Conservation (phyloP, 2,329 filamentous ascomycete genomes). For the Ilyonectria destructans region DNA sequence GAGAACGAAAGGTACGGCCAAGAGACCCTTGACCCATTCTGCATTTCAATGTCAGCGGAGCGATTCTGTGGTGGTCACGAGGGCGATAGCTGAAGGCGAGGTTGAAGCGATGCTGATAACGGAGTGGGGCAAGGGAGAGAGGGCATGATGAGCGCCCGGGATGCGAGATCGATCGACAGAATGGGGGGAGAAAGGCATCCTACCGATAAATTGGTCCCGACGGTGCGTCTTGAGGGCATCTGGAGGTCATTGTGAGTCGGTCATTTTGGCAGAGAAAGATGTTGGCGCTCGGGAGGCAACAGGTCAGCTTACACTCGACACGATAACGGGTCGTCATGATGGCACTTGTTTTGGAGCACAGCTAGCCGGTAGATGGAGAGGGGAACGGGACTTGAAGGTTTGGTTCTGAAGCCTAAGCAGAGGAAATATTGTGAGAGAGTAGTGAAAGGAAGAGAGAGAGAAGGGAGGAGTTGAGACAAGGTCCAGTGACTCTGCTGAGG, state of each 20-base stretch:
- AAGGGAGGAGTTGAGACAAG: slow-evolving; percentile 28
- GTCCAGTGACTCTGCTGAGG: slow-evolving; percentile 39
- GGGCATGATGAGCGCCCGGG: slow-evolving; percentile 8
- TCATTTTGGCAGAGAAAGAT: slow-evolving; percentile 29
- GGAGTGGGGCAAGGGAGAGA: slow-evolving; percentile 16
- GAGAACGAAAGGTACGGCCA: slow-evolving; percentile 96
- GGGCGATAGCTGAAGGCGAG: slow-evolving; percentile 3
- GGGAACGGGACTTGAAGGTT: background rate
- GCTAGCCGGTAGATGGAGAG: background rate
- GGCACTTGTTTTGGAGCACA: slow-evolving; percentile 5
- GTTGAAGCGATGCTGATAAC: slow-evolving; percentile 17
- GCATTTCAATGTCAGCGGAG: slow-evolving; percentile 32
- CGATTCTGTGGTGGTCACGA: background rate
- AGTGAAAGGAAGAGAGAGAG: slow-evolving; percentile 17
- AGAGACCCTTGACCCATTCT: slow-evolving; percentile 97
- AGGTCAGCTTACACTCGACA: slow-evolving; percentile 78
- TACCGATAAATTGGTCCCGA: slow-evolving; percentile 89
- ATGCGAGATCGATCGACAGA: background rate
- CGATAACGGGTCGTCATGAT: slow-evolving; percentile 76
- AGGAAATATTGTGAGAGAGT: background rate
- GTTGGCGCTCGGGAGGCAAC: slow-evolving; percentile 10
- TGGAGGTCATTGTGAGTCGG: slow-evolving; percentile 52
- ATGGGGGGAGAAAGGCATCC: slow-evolving; percentile 24
- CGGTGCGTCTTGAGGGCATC: slow-evolving; percentile 86
- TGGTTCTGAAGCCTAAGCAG: no score